Base-by-base conservation (phyloP, 1,139 yeast species). In the Meyerozyma elateridarum region DNA sequence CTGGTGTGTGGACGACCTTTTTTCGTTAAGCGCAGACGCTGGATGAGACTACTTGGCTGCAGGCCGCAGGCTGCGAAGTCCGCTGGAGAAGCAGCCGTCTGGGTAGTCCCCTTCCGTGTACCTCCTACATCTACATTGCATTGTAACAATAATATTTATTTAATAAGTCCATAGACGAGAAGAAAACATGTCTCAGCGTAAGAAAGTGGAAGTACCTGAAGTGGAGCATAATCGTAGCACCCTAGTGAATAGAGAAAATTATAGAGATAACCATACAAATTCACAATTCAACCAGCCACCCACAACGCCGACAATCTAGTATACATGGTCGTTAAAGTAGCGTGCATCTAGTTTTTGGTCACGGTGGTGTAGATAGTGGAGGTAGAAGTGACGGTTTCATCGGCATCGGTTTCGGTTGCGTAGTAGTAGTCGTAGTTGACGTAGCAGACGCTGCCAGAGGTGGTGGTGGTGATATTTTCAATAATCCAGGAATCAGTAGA, bases 391-490 rank as follows among this genome's bases (percentile, higher is more conserved):
- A 52, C 45, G 9, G 70, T 62, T 27, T 64, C 57, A 8, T 26
- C 57, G 29, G 48, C 49, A 15, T 48, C 64, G 11, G 55, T 45
- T 36, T 52, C 59, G 29, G 45, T 57, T 12, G 54, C 50, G 28
- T 51, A 53, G 46, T 67, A 65, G 49, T 65, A 68, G 44, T 66
- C 71, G 45, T 64, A 67, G 44, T 67, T 59, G 16, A 68, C 66
- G 29, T 56, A 44, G 43, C 74, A 68, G 15, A 64, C 62, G 32
- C 60, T 60, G 34, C 48, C 52, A 5, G 64, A 51, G 7, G 55
- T 48, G 22, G 58, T 47, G 15, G 73, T 67, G 22, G 55, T 44
- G 12, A 63, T 50, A 36, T 54, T 55, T 20, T 60, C 68, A 32
- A 67, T 61, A 21, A 65, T 48, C 66, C 70, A 65, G 6, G 61